Percentiles rank a stretch among this genome's conserved stretches.
These are phyloP conservation scores for Craterostigma plantagineum DNA, from an alignment of 257 asterid species.

Conservation along the genomic window DNA sequence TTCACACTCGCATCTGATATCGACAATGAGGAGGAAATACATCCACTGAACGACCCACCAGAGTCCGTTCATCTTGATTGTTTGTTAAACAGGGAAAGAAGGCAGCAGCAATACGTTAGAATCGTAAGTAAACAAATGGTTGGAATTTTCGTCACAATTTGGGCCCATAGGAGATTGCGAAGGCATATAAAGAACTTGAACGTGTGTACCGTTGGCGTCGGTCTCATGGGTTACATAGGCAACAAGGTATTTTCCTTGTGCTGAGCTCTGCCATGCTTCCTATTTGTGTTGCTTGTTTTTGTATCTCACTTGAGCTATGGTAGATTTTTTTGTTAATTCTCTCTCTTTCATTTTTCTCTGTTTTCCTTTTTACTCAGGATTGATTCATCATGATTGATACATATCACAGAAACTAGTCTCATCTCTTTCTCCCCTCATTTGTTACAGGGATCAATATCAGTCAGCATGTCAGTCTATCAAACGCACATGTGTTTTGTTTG, in stretches of 20 bases:
- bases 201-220: conserved; percentile 87
- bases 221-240: conserved; percentile 93
- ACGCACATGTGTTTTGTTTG: conserved; percentile 76
- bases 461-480: conserved; percentile 88
- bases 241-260: conserved; percentile 60
- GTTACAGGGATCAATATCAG: conserved; percentile 80
- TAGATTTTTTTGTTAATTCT: not conserved
- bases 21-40: conserved; percentile 55
- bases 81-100: conserved; percentile 52
- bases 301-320: not conserved
- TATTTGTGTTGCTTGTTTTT: conserved; percentile 1
- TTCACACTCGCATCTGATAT: conserved; percentile 51
- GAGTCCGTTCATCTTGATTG: conserved; percentile 48
- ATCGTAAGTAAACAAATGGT: conserved; percentile 94
- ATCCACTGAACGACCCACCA: conserved; percentile 50
- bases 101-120: conserved; percentile 60
- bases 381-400: not conserved
- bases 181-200: conserved; percentile 61
- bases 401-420: conserved; percentile 8
- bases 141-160: conserved; percentile 68
- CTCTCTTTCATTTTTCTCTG: not conserved
- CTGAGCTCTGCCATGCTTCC: conserved; percentile 9
- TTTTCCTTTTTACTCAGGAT: not conserved
- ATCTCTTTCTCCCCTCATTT: conserved; percentile 9
- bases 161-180: conserved; percentile 84